These are phyloP conservation scores for Plantago major DNA, from an alignment of 257 asterid species.

Conservation along the genomic window DNA sequence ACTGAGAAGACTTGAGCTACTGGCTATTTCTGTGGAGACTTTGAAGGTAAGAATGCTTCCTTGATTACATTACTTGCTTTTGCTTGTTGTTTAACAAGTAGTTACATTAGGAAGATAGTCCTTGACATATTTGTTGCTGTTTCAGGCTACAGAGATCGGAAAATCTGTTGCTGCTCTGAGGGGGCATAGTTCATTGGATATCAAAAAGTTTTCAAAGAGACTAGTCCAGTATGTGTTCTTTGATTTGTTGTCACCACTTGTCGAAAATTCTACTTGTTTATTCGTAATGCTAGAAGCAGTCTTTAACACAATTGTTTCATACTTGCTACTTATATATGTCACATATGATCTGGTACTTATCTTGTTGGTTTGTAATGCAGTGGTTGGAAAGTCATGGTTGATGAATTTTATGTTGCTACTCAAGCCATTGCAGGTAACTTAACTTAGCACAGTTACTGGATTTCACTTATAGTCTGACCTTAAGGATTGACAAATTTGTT, in stretches of 20 bases:
- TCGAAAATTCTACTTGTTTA: not conserved
- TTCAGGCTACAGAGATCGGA: constrained; percentile 64
- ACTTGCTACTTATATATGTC: not conserved
- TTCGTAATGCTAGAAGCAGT: not conserved
- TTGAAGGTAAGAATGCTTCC: constrained; percentile 50
- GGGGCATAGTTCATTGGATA: constrained; percentile 48
- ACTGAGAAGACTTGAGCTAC: constrained; percentile 59
- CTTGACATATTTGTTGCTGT: constrained; percentile 16
- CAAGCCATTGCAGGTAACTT: constrained; percentile 49
- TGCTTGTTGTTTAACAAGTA: constrained; percentile 7
- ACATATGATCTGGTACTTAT: constrained; percentile 1
- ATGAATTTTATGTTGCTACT: constrained; percentile 58
- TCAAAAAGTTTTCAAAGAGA: constrained; percentile 44
- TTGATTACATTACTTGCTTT: constrained; percentile 3
- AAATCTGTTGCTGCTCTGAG: constrained; percentile 50
- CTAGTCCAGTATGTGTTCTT: constrained; percentile 51
- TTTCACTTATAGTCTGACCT: not conserved
- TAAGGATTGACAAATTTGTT: constrained; percentile 10
- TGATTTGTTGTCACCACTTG: not conserved
- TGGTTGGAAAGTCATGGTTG: constrained; percentile 76
- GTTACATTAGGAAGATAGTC: no score
- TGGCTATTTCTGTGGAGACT: constrained; percentile 57
- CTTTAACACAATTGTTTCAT: not conserved
- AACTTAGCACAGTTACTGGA: constrained; percentile 5
- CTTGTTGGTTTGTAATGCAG: constrained; percentile 40